Percentiles rank a stretch among this genome's conserved stretches.
phyloP scores from a whole-genome alignment of 495 filamentous ascomycete species.

The Clavariopsis aquatica region DNA sequence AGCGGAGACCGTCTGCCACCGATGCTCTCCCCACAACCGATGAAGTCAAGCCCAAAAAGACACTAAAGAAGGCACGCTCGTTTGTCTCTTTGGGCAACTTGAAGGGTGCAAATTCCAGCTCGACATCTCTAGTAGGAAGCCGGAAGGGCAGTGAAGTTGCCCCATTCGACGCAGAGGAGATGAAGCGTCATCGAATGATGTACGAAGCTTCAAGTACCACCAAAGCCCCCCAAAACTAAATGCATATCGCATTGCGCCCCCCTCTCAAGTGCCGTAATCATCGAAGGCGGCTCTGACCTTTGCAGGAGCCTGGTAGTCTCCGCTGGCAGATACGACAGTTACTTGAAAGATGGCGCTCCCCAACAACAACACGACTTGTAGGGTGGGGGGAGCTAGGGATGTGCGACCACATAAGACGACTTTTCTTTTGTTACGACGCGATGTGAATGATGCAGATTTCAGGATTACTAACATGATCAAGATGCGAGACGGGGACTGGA shows the following conservation, averaged over 20 bases:
- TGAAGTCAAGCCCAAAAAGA: slow-evolving; percentile 36
- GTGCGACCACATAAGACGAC: neutral
- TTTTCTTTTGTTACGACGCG: slow-evolving; percentile 18
- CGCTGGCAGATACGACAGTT: too few relatives aligned
- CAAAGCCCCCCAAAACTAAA: slow-evolving; percentile 7
- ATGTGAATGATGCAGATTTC: neutral
- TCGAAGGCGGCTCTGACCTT: too few relatives aligned
- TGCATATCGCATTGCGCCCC: too few relatives aligned
- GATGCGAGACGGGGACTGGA: neutral
- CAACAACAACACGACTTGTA: neutral
- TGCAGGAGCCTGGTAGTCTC: too few relatives aligned
- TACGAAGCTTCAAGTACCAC: slow-evolving; percentile 36
- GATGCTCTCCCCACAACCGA: slow-evolving; percentile 6
- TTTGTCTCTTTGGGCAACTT: slow-evolving; percentile 39
- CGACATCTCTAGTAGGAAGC: slow-evolving; percentile 27
- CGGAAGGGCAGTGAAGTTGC: slow-evolving; percentile 31
- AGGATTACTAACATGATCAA: neutral
- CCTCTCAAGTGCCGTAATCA: too few relatives aligned
- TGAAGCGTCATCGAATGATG: slow-evolving; percentile 40
- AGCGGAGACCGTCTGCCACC: slow-evolving; percentile 15
- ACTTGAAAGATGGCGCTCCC: too few relatives aligned
- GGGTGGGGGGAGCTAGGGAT: neutral
- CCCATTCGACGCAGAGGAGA: slow-evolving; percentile 40
- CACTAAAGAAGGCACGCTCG: slow-evolving; percentile 46
- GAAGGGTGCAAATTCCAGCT: slow-evolving; percentile 30